Evolutionary conservation across 805 yeast species (phyloP), one percentile per base, ranked within the genome.

Genomic region (Saccharomyces cerevisiae): DNA sequence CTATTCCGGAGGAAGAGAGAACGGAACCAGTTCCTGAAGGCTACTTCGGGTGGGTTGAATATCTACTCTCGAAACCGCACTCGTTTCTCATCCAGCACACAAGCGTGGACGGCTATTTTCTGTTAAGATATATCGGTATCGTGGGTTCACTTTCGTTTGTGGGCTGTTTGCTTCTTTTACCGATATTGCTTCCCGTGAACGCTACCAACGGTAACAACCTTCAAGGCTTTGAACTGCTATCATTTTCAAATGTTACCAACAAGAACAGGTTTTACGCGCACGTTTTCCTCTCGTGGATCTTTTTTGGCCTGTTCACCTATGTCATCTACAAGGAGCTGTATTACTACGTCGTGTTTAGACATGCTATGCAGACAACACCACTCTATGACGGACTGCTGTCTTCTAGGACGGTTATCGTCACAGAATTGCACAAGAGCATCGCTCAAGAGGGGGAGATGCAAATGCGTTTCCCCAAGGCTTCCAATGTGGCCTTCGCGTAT

Each of bases 71-170:
- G 3, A 79, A 79, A 65, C 85, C 89, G 1, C 84, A 83, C 56
- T 67, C 81, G 0, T 86, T 76, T 68, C 60, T 84, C 46, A 74
- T 87, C 61, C 91, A 86, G 70, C 84, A 84, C 58, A 73, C 84
- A 41, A 87, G 91, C 52, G 68, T 82, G 31, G 95, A 87, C 70
- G 94, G 94, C 2, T 87, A 84, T 67, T 83, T 87, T 66, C 87
- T 83, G 65, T 69, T 85, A 51, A 76, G 95, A 58, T 87, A 79
- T 63, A 62, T 87, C 53, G 77, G 80, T 47, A 77, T 82, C 29
- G 81, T 84, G 57, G 76, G 78, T 3, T 59, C 75, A 10, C 57
- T 85, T 41, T 80, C 84, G 32, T 58, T 82, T 10, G 28, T 81
- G 6, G 83, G 83, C 1, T 79, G 83, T 51, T 51, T 81, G 11